These are phyloP conservation scores for Colletotrichum sp. DNA, from an alignment of 2,329 filamentous ascomycete genomes.

Conservation along the genomic window DNA sequence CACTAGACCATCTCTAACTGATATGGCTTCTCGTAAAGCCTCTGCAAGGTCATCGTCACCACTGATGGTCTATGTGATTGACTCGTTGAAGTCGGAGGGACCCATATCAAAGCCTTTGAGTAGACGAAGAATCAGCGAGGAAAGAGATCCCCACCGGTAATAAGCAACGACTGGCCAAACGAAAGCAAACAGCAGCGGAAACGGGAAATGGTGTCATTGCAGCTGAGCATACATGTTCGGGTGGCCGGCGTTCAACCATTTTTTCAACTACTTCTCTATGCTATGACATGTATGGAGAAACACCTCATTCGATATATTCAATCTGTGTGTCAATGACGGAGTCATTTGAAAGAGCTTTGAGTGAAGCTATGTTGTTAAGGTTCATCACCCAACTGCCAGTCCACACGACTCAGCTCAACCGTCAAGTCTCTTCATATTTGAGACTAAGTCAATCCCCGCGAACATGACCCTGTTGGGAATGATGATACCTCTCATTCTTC, in stretches of 20 bases:
- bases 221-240: not conserved
- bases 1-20: not conserved
- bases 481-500: not conserved
- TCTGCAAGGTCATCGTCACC: not conserved
- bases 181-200: not conserved
- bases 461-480: accelerated
- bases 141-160: not conserved
- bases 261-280: not conserved
- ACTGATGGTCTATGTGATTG: not conserved
- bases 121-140: not conserved
- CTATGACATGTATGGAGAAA: not conserved
- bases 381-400: not conserved
- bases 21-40: not conserved
- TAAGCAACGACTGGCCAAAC: not conserved
- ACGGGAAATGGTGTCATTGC: not conserved
- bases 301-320: not conserved
- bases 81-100: not conserved
- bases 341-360: not conserved
- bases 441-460: not conserved
- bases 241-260: not conserved
- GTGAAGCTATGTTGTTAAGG: not conserved
- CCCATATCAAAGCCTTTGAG: not conserved
- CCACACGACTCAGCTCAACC: not conserved
- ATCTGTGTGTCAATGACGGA: not conserved
- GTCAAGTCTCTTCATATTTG: not conserved